Base-by-base conservation (phyloP, 1,284 basidiomycete genomes). In the Rhizoctonia solani region DNA sequence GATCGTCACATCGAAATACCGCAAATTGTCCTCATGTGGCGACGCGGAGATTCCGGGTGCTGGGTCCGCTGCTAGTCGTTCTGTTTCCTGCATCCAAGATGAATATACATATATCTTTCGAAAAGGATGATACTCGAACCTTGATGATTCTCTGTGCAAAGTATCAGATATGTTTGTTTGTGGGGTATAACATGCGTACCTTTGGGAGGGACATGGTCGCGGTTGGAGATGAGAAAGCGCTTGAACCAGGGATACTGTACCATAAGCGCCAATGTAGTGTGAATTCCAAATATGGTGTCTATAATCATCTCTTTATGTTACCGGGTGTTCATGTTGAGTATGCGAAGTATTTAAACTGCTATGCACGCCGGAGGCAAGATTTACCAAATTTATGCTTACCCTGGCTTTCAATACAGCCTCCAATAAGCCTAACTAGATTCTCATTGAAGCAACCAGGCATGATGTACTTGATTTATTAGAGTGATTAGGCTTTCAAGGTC, bases 1-100 rank as follows among this genome's bases (percentile, higher is more conserved):
- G 73, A 99, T 96, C 56, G 93, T 90, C 49, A 99, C 96, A 81
- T 99, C 95, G 81, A 99, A 99, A 82, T 99, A 98, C 61, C 96
- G 85, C 69, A 99, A 81, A 79, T 99, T 99, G 76, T 99, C 96
- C 14, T 99, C 95, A 74, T 99, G 96, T 4, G 96, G 95, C 9
- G 83, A 80, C 19, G 96, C 97, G 27, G 90, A 86, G 72, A 99
- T 99, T 55, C 96, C 96, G 27, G 96, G 96, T 2, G 95, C 94
- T 39, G 96, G 94, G 79, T 99, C 96, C 49, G 93, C 88, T 61
- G 96, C 88, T 34, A 99, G 88, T 54, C 97, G 86, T 78, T 98
- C 95, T 46, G 96, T 99, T 83, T 99, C 96, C 96, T 98, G 73
- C 21, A 52, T 39, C 16, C 16, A 39, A 39, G 37, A 42, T 21